phyloP scores from a whole-genome alignment of 495 filamentous ascomycete genomes.

The Pseudoneurospora amorphoporcata region DNA sequence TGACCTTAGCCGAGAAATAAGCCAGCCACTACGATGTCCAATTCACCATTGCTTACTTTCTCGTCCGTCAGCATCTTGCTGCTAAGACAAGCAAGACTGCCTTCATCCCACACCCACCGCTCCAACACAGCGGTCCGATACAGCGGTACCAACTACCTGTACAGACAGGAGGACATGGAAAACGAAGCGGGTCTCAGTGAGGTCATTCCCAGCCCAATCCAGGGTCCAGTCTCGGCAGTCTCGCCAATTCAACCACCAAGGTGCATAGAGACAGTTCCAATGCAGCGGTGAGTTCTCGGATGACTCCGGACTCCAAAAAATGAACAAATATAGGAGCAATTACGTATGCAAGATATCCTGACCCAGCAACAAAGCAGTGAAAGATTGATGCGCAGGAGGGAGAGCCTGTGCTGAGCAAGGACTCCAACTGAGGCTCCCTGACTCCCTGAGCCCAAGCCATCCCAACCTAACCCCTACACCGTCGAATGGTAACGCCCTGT shows the following conservation, averaged over 20 bases:
- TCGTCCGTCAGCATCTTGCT: background rate
- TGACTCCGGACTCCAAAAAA: background rate
- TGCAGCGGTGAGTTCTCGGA: background rate
- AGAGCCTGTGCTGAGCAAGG: background rate
- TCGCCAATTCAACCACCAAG: background rate
- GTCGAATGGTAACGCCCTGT: background rate
- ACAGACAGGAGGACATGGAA: background rate
- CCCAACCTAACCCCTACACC: background rate
- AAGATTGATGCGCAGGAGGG: too few species aligned
- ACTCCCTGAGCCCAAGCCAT: too few species aligned
- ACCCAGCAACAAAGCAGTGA: too few species aligned
- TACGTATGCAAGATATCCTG: background rate
- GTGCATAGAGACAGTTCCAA: background rate
- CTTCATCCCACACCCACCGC: background rate
- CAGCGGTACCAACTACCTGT: background rate
- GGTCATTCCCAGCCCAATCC: background rate
- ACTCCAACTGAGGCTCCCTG: background rate
- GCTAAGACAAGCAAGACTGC: background rate
- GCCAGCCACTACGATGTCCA: background rate
- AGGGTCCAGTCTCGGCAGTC: background rate
- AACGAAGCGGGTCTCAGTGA: background rate
- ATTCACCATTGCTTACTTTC: background rate
- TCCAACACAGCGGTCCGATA: background rate
- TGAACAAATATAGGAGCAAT: background rate
- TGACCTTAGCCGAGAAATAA: background rate